Base-by-base conservation (phyloP, 140 eudicot species). In the Ambrosia hybrid region DNA sequence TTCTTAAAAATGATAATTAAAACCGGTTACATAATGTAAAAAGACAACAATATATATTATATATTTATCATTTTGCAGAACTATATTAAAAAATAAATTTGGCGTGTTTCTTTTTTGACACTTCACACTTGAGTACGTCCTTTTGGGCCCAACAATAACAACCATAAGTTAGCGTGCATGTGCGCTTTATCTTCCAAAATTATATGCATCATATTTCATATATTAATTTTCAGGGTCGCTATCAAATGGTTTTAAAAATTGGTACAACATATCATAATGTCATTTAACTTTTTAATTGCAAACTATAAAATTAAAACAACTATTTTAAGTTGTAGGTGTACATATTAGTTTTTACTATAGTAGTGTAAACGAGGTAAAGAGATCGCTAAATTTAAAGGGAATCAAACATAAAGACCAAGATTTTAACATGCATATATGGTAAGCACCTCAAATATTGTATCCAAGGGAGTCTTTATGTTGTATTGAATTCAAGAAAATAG, bases 161-260 rank as follows among this genome's bases (percentile, higher is more conserved):
- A 55, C 60, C 33, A 55, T 55, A 49, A 55, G 60, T 55, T 55
- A 15, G 60, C 33, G 30, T 55, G 60, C 60, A 16, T 55, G 60
- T 55, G 60, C 60, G 16, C 60, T 55, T 14, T 55, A 55, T 55
- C 10, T 15, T 55, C 30, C 60, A 14, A 55, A 55, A 15, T 55
- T 14, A 53, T 4, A n/a, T 53, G 26, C 16, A 55, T 5, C 26
- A 21, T 21, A 21, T 21, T 21, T 21, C 26, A 21, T 21, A 21
- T 55, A 55, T 15, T n/a, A n/a, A 14, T 14, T 55, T 55, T 14
- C 60, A 55, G 30, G 60, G 30, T 55, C 10, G 33, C 60, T 14
- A 15, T 55, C 60, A 55, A 55, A 14, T 14, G 9, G 60, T 55
- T 14, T 15, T 55, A 15, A 15, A 15, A 55, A 55, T 5, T 15